Evolutionary conservation across 2,329 filamentous ascomycete genomes (phyloP).

Genomic region (Epichloe baconii): DNA sequence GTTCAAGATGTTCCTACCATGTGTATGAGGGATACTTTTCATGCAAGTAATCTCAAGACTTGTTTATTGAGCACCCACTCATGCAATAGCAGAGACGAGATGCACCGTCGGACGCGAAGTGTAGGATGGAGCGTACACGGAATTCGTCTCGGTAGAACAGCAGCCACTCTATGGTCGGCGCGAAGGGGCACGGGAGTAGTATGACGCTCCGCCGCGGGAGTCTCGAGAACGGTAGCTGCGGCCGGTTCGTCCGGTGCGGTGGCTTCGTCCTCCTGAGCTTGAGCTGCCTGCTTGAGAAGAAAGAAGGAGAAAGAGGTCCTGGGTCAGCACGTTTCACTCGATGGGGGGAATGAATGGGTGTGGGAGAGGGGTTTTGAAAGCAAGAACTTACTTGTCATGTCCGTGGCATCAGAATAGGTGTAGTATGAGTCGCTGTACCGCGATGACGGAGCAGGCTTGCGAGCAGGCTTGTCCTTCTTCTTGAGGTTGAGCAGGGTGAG

Average conservation of each 20-base stretch:
- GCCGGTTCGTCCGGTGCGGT: slow-evolving; percentile 4
- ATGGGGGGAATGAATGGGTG: not conserved
- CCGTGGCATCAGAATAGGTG: slow-evolving; percentile 33
- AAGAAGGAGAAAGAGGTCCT: not conserved
- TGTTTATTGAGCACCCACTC: not conserved
- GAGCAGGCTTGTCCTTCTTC: slow-evolving; percentile 33
- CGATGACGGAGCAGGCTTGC: slow-evolving; percentile 21
- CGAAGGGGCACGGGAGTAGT: slow-evolving; percentile 4
- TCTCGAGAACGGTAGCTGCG: slow-evolving; percentile 5
- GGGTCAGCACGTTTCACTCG: not conserved
- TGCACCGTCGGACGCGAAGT: not conserved
- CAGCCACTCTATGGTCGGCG: slow-evolving; percentile 3
- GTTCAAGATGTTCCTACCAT: too few species aligned
- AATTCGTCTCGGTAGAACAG: not conserved
- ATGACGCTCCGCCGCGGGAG: slow-evolving; percentile 1
- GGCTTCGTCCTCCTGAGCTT: slow-evolving; percentile 11
- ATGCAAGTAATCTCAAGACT: too few species aligned
- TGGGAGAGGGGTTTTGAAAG: not conserved
- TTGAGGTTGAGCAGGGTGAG: slow-evolving; percentile 40
- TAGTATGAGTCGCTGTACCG: slow-evolving; percentile 41
- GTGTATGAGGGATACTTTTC: too few species aligned
- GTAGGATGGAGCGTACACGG: not conserved
- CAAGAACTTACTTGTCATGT: slow-evolving; percentile 34
- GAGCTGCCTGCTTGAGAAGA: slow-evolving; percentile 8
- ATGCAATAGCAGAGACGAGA: not conserved